Evolutionary conservation across 2,329 filamentous ascomycete genomes (phyloP).

Genomic region (Paecilomyces fulvus): DNA sequence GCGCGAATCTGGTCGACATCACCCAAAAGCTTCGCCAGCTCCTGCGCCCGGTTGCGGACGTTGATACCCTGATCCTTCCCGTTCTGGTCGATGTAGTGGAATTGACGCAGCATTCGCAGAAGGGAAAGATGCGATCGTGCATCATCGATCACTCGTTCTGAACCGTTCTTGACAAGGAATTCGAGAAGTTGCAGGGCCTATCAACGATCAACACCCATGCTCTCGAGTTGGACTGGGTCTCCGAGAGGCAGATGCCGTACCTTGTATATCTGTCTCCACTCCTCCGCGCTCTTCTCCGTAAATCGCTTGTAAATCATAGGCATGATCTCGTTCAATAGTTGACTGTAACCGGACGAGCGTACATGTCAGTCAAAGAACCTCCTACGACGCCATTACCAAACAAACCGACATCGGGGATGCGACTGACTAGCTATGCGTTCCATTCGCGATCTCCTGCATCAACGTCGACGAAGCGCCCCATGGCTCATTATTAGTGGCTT

Average conservation of each 20-base stretch:
- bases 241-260: constrained; percentile 37
- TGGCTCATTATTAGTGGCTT: constrained; percentile 98
- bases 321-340: constrained; percentile 98
- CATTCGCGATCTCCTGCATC: constrained; percentile 98
- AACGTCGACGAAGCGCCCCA: constrained; percentile 78
- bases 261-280: constrained; percentile 99
- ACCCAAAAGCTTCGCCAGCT: constrained; percentile 83
- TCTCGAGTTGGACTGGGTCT: background rate
- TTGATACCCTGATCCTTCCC: constrained; percentile 98
- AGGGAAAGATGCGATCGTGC: constrained; percentile 90
- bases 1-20: constrained; percentile 53
- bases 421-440: constrained; percentile 92
- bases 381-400: constrained; percentile 5
- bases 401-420: background rate
- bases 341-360: constrained; percentile 45
- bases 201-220: background rate
- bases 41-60: constrained; percentile 91
- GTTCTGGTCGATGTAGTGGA: constrained; percentile 92
- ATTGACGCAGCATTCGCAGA: constrained; percentile 96
- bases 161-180: constrained; percentile 96
- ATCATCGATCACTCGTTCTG: constrained; percentile 94
- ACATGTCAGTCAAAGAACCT: constrained; percentile 6
- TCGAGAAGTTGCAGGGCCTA: constrained; percentile 82
- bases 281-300: constrained; percentile 94
- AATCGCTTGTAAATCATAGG: constrained; percentile 99